A percentile compares a stretch with the other conserved stretches of the same genome.
Evolutionary conservation across 768 basidiomycete genomes (phyloP).

Genomic region (Daedaleopsis nitida): DNA sequence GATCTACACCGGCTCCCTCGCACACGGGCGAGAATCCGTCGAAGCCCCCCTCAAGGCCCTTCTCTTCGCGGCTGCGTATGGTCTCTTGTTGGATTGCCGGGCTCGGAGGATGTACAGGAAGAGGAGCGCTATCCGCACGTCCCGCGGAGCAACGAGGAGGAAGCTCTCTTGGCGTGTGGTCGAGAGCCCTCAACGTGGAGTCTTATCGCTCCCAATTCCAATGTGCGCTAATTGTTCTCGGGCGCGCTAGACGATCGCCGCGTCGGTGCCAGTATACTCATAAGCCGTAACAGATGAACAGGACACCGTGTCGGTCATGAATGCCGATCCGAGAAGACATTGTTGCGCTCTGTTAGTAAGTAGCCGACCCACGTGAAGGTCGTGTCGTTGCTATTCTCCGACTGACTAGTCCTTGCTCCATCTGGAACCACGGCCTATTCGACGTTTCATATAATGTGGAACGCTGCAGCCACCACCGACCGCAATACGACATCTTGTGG

Average conservation of each 20-base stretch:
- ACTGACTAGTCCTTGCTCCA: too few relatives aligned
- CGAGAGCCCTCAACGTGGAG: neutral
- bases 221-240: neutral
- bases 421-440: too few relatives aligned
- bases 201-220: neutral
- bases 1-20: neutral
- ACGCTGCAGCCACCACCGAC: too few relatives aligned
- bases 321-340: too few relatives aligned
- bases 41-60: too few relatives aligned
- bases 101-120: neutral
- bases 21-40: neutral
- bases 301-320: too few relatives aligned
- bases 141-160: neutral
- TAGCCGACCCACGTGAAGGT: too few relatives aligned
- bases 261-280: neutral
- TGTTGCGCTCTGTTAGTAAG: too few relatives aligned
- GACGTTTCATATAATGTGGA: too few relatives aligned
- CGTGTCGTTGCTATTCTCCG: too few relatives aligned
- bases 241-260: neutral
- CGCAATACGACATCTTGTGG: too few relatives aligned
- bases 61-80: neutral
- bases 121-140: neutral
- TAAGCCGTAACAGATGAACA: neutral
- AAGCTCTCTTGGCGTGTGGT: neutral
- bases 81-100: neutral